Evolutionary conservation across 345 rosid species (phyloP).

Genomic region (Citrus cavaleriei): DNA sequence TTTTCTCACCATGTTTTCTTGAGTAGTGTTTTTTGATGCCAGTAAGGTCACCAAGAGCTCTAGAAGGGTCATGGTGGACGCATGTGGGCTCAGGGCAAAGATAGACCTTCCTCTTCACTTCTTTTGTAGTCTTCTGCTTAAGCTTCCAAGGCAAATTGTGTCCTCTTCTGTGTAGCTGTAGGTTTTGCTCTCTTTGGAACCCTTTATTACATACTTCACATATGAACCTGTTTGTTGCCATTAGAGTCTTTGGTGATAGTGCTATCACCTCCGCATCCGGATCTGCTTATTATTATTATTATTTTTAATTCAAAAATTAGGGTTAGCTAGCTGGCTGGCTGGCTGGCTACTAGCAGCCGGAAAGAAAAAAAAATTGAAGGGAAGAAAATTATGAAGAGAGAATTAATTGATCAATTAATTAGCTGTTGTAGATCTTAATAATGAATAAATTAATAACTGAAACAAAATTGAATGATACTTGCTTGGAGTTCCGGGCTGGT

Average conservation of each 20-base stretch:
- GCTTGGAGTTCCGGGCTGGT: constrained; percentile 81
- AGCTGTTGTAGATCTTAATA: not conserved
- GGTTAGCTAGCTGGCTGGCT: too few relatives aligned
- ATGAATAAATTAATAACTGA: too few relatives aligned
- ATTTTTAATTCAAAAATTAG: too few relatives aligned
- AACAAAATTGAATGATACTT: constrained; percentile 39
- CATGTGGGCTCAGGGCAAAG: constrained; percentile 85
- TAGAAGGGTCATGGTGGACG: constrained; percentile 80
- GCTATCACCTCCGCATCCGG: constrained; percentile 89
- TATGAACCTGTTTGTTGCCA: constrained; percentile 84
- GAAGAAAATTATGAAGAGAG: not conserved
- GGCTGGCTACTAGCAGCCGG: too few relatives aligned
- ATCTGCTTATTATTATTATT: constrained; percentile 19
- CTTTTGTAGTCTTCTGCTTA: constrained; percentile 68
- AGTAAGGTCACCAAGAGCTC: constrained; percentile 83
- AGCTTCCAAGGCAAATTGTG: constrained; percentile 86
- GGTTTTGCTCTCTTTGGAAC: constrained; percentile 78
- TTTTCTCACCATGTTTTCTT: constrained; percentile 78
- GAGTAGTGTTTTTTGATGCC: constrained; percentile 82
- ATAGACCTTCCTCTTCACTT: constrained; percentile 78
- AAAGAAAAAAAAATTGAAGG: not conserved
- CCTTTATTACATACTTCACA: constrained; percentile 91
- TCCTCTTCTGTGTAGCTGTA: constrained; percentile 89
- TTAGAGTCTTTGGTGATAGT: constrained; percentile 77
- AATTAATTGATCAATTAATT: not conserved